These are phyloP conservation scores for Adansonia digitata DNA, from an alignment of 345 rosid genomes.

Conservation along the genomic window DNA sequence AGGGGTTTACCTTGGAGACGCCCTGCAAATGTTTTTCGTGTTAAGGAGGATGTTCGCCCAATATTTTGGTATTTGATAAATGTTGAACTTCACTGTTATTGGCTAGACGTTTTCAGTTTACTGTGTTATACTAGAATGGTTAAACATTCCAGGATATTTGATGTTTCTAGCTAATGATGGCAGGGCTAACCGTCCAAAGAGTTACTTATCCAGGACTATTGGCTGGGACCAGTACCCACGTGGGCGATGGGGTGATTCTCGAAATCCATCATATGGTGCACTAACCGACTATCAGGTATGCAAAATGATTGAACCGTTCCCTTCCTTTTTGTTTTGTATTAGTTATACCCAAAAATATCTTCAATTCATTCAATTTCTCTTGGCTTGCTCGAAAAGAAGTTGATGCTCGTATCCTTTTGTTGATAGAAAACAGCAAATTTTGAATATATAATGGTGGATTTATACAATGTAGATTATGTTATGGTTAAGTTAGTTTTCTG, in stretches of 20 bases:
- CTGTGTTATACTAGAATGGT: background rate
- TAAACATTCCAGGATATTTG: slow-evolving; percentile 10
- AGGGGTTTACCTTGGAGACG: slow-evolving; percentile 92
- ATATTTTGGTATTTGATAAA: slow-evolving; percentile 70
- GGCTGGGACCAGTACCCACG: slow-evolving; percentile 92
- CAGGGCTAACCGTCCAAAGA: slow-evolving; percentile 99
- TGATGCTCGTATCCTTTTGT: background rate
- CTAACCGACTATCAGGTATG: slow-evolving; percentile 81
- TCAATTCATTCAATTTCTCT: background rate
- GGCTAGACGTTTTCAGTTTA: background rate
- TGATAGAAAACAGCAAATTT: background rate
- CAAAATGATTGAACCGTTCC: background rate
- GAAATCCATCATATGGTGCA: slow-evolving; percentile 82
- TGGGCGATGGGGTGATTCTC: slow-evolving; percentile 93
- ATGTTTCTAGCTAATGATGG: slow-evolving; percentile 18
- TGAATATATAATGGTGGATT: background rate
- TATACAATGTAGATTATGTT: background rate
- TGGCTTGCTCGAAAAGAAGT: background rate
- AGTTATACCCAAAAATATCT: background rate
- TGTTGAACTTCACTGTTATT: background rate
- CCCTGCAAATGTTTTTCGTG: slow-evolving; percentile 85
- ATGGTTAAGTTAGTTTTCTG: background rate
- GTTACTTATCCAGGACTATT: slow-evolving; percentile 80
- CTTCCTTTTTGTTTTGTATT: background rate
- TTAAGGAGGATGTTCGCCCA: slow-evolving; percentile 90